Percentiles rank a stretch among this genome's conserved stretches.
Conservation (phyloP, 2,329 filamentous ascomycete species). For the Piedraia hortae region DNA sequence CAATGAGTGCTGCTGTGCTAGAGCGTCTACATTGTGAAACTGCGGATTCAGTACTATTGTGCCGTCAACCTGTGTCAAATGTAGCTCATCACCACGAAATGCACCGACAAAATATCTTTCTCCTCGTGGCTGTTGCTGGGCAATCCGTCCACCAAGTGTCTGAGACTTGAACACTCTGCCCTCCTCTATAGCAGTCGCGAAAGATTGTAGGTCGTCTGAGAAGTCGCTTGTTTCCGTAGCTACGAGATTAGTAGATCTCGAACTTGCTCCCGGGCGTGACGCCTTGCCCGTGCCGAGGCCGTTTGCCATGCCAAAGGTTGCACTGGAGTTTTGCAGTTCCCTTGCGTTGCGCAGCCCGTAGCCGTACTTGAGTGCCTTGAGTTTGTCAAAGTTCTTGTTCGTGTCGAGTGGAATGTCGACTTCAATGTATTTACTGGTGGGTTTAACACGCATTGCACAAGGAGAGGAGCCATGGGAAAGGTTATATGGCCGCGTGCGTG, state of each 20-base stretch:
- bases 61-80: conserved; percentile 59
- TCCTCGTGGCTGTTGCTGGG: conserved; percentile 15
- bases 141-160: conserved; percentile 47
- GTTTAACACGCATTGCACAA: conserved; percentile 55
- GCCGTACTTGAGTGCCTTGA: conserved; percentile 61
- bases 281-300: conserved; percentile 15
- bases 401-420: conserved; percentile 68
- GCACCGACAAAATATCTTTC: conserved; percentile 67
- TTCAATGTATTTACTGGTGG: conserved; percentile 40
- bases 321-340: conserved; percentile 13
- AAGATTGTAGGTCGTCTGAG: conserved; percentile 22
- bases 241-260: conserved; percentile 16
- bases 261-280: conserved; percentile 2
- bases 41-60: conserved; percentile 77
- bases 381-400: conserved; percentile 48
- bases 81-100: conserved; percentile 63
- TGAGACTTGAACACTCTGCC: conserved; percentile 52
- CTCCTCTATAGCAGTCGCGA: conserved; percentile 38
- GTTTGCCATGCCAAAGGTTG: conserved; percentile 19
- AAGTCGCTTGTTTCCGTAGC: conserved; percentile 17
- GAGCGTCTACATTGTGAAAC: conserved; percentile 74
- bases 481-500: conserved; percentile 33
- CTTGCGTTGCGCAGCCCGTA: conserved; percentile 34
- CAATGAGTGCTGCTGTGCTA: conserved; percentile 39
- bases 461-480: conserved; percentile 29